phyloP scores from a whole-genome alignment of 331 rosid species.

The Quercus tomentella region DNA sequence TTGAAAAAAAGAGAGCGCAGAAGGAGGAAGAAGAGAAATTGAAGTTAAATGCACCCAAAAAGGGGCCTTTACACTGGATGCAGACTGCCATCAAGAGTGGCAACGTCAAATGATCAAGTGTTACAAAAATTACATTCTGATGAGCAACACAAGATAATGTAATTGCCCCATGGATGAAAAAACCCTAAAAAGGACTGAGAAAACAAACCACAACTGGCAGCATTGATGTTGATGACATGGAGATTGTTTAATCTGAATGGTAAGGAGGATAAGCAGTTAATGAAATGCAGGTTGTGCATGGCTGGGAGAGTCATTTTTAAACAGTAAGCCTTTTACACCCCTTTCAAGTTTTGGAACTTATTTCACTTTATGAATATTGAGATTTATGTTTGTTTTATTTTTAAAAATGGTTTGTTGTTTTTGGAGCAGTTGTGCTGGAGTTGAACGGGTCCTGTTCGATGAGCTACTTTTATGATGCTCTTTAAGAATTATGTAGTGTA shows the following conservation, averaged over 20 bases:
- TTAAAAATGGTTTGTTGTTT: constrained; percentile 7
- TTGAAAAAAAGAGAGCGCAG: constrained; percentile 66
- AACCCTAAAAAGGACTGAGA: constrained; percentile 11
- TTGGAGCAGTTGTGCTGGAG: constrained; percentile 31
- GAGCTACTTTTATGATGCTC: constrained; percentile 15
- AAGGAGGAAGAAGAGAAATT: constrained; percentile 77
- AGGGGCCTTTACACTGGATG: constrained; percentile 42
- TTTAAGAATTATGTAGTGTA: constrained; percentile 29
- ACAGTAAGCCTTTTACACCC: constrained; percentile 24
- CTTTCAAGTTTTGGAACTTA: not conserved
- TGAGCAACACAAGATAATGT: constrained; percentile 5
- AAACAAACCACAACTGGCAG: constrained; percentile 13
- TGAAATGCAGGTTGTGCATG: constrained; percentile 12
- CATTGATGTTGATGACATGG: constrained; percentile 8
- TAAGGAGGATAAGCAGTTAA: not conserved
- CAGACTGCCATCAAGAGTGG: constrained; percentile 43
- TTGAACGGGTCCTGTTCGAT: constrained; percentile 13
- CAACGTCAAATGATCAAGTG: constrained; percentile 27
- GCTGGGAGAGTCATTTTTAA: constrained; percentile 18
- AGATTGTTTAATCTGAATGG: not conserved
- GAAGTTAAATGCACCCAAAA: constrained; percentile 43
- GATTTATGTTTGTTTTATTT: not conserved
- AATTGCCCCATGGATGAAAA: constrained; percentile 15
- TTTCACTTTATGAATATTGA: not conserved
- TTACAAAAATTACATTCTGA: constrained; percentile 6